Evolutionary conservation across 768 basidiomycete genomes (phyloP), one percentile per base, ranked within the genome.

Genomic region (Trametes cingulata): DNA sequence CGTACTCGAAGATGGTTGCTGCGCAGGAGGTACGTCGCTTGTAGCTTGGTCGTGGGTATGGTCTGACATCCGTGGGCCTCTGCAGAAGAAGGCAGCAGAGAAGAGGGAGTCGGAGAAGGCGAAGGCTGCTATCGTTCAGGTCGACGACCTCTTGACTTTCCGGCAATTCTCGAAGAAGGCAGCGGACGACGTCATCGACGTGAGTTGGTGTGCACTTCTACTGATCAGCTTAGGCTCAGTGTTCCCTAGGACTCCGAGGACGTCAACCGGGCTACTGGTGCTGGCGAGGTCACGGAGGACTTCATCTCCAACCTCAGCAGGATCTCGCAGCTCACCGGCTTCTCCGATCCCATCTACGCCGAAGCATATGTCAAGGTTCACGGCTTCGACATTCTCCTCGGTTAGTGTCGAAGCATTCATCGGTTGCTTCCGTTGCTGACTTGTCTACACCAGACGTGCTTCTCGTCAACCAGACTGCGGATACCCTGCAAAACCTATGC

Each of bases 281-380:
- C 89, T 7, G 80, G 80, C 12, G 95, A 96, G 61, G 80, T 86
- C 1, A 87, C 87, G 42, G 95, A 97, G 74, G 95, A 96, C 77
- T 92, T 97, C 71, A 86, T 95, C 71, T 97, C 95, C 3, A 95
- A 95, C 71, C 81, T 98, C 45, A 95, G 87, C 66, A 84, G 91
- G 22, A 95, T 98, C 63, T 88, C 93, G 14, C 95, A 97, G 71
- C 83, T 98, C 41, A 98, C 95, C 45, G 93, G 96, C 33, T 98
- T 98, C 82, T 97, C 95, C 25, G 97, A 98, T 72, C 93, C 96
- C 12, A 93, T 99, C 63, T 98, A 98, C 67, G 95, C 95, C 8
- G 97, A 99, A 72, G 95, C 96, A 2, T 93, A 93, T 69, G 95
- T 98, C 65, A 96, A 95, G 73, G 93, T 98, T 75, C 93, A 98